phyloP scores from a whole-genome alignment of 2,329 filamentous ascomycete species.

The Dothiorella sarmentorum region DNA sequence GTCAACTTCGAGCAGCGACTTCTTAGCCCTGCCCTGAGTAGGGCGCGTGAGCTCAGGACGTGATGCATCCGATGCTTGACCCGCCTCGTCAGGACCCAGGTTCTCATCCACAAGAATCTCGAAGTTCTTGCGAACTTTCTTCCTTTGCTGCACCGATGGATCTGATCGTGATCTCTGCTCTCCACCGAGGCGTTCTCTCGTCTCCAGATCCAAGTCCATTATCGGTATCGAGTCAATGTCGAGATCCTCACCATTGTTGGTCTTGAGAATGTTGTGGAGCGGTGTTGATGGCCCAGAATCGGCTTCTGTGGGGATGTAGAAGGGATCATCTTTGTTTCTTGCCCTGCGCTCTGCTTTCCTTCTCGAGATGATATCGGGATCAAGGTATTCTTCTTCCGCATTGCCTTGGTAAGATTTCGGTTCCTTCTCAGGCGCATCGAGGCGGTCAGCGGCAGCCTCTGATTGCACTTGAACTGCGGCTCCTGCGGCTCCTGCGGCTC shows the following conservation, averaged over 20 bases:
- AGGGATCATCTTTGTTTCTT: slow-evolving; percentile 87
- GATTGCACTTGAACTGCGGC: slow-evolving; percentile 25
- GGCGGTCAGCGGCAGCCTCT: slow-evolving; percentile 41
- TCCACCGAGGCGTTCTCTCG: slow-evolving; percentile 18
- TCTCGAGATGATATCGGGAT: slow-evolving; percentile 69
- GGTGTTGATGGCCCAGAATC: slow-evolving; percentile 67
- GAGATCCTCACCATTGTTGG: slow-evolving; percentile 69
- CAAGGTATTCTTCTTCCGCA: slow-evolving; percentile 54
- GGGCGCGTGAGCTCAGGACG: slow-evolving; percentile 33
- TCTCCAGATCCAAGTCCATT: slow-evolving; percentile 79
- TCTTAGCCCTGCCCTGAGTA: slow-evolving; percentile 46
- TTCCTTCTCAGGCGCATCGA: slow-evolving; percentile 38
- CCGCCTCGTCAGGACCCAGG: slow-evolving; percentile 36
- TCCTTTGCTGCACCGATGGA: slow-evolving; percentile 20
- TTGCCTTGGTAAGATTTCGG: slow-evolving; percentile 45
- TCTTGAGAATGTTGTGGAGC: slow-evolving; percentile 67
- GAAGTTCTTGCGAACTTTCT: slow-evolving; percentile 36
- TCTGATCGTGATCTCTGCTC: background rate
- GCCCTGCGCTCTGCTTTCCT: slow-evolving; percentile 74
- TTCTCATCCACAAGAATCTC: slow-evolving; percentile 50
- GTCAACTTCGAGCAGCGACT: slow-evolving; percentile 76
- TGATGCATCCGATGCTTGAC: slow-evolving; percentile 23
- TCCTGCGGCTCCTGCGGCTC: no score
- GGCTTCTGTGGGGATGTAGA: slow-evolving; percentile 68
- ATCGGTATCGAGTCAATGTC: slow-evolving; percentile 96